Evolutionary conservation across 441 rosid species (phyloP), one percentile per base, ranked within the genome.

Genomic region (Hura crepitans): DNA sequence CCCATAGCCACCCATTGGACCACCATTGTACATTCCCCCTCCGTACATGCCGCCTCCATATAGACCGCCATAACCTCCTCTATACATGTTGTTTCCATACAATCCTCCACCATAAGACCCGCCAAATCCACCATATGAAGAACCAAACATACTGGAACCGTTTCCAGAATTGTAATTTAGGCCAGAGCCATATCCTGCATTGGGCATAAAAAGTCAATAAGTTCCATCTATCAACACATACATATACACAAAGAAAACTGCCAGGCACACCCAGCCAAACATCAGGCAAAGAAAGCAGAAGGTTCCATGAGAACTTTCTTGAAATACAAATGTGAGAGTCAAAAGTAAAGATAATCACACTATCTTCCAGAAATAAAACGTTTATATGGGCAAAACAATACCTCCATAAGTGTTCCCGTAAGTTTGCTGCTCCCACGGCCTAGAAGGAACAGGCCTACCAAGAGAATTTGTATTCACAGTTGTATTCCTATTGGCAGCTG

Each of bases 401-500:
- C 89, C 92, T 82, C 89, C 93, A 68, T 75, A 81, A 12, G 74
- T 75, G 72, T 42, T 75, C 39, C 91, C 90, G 55, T 85, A 85
- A 43, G 79, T 89, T 68, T 91, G 93, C 71, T 86, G 96, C 78
- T 89, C 91, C 97, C 98, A 92, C 1, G 99, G 97, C 78, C 97
- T 83, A 57, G 86, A 13, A 18, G 99, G 99, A 33, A 95, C 82
- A 35, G 99, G 92, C 70, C 97, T 82, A 69, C 79, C 78, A 10
- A 85, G 75, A 60, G 88, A n/a, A 67, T 83, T 90, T 69, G 77
- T 57, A 37, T 77, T 85, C 5, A 72, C 83, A 69, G 81, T 74
- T 1, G 87, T 70, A 73, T 77, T 83, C 71, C 81, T 80, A 70
- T 82, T 83, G 25, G 66, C 68, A 43, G 87, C 39, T 0, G 94